Evolutionary conservation across 768 basidiomycete genomes (phyloP).

Genomic region (Termitomyces heimii): DNA sequence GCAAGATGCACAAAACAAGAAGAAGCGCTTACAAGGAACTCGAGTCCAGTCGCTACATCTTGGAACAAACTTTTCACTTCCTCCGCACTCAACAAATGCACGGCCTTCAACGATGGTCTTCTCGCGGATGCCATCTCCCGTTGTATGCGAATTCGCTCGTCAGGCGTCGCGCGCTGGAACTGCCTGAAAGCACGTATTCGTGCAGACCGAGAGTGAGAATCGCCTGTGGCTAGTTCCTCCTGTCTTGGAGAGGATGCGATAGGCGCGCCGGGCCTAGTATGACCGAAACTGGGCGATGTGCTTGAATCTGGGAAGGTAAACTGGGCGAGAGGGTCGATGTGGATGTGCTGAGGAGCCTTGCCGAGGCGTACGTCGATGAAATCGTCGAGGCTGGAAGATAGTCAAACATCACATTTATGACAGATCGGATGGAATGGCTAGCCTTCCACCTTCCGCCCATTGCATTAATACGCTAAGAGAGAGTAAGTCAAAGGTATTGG

Average conservation of each 20-base stretch:
- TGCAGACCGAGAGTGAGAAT: constrained; percentile 54
- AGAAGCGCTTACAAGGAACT: constrained; percentile 63
- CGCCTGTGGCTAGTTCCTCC: constrained; percentile 13
- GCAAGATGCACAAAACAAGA: background rate
- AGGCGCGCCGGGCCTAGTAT: constrained; percentile 15
- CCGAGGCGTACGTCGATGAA: constrained; percentile 80
- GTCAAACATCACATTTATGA: background rate
- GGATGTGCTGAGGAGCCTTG: constrained; percentile 44
- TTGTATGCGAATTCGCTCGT: constrained; percentile 57
- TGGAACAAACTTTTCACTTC: constrained; percentile 78
- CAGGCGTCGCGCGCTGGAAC: constrained; percentile 57
- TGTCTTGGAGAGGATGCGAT: background rate
- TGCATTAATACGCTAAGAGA: constrained; percentile 75
- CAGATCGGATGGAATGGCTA: background rate
- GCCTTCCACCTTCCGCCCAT: constrained; percentile 87
- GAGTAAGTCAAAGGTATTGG: background rate
- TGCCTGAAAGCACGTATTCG: constrained; percentile 74
- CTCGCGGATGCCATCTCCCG: constrained; percentile 37
- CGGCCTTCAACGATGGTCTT: constrained; percentile 53
- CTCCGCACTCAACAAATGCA: constrained; percentile 80
- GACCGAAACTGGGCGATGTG: constrained; percentile 19
- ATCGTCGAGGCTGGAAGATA: constrained; percentile 59
- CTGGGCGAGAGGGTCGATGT: constrained; percentile 31
- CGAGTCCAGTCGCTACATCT: constrained; percentile 83
- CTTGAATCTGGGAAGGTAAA: constrained; percentile 16